A percentile compares a stretch with the other conserved stretches of the same genome.
These are phyloP conservation scores for Syzygium syzygioides DNA, from an alignment of 441 rosid species.

Conservation along the genomic window DNA sequence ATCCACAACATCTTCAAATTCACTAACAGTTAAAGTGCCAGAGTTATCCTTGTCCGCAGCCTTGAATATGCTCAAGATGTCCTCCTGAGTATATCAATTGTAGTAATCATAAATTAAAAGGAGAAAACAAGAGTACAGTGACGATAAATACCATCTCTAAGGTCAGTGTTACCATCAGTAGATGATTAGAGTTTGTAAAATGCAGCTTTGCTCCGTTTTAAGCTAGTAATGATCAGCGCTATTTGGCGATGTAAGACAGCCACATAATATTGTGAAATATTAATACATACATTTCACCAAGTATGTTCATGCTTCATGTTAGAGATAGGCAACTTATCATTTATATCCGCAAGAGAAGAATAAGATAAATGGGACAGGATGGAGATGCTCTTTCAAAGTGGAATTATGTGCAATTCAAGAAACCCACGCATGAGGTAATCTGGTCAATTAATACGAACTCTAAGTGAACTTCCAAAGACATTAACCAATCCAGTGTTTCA, in stretches of 20 bases:
- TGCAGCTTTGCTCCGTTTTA: neutral
- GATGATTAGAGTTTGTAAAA: neutral
- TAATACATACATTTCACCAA: neutral
- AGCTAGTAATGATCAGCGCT: neutral
- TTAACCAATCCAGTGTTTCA: neutral
- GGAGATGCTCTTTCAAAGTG: neutral
- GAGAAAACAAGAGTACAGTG: neutral
- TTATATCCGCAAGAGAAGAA: neutral
- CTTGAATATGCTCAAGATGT: conserved; percentile 9
- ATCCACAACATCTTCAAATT: conserved; percentile 12
- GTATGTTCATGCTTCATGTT: neutral
- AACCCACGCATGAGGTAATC: neutral
- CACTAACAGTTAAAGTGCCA: conserved; percentile 4
- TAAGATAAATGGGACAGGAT: neutral
- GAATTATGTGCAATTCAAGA: neutral
- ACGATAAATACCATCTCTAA: neutral
- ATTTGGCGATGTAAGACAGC: neutral
- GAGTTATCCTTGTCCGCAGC: conserved; percentile 10
- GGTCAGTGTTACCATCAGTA: neutral
- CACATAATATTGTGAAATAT: neutral
- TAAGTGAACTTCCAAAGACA: neutral
- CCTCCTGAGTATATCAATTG: conserved; percentile 1
- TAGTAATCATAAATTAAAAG: neutral
- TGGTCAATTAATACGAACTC: neutral
- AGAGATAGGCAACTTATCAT: neutral